Percentiles rank a stretch among this genome's conserved stretches.
These are phyloP conservation scores for Aspergillus nomiae DNA, from an alignment of 2,329 filamentous ascomycete genomes.

Conservation along the genomic window DNA sequence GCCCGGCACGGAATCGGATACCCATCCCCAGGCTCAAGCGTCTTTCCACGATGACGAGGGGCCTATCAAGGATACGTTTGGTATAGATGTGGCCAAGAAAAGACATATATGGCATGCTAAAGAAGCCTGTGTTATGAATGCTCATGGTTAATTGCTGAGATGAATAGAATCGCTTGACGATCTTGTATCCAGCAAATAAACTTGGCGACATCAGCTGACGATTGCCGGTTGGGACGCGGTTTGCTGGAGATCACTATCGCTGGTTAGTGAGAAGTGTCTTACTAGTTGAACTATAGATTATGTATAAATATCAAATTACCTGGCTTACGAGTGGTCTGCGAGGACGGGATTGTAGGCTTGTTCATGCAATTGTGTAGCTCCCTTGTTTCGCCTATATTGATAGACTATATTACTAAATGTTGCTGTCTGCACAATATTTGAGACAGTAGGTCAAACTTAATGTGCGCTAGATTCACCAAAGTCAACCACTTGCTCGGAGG, in stretches of 20 bases:
- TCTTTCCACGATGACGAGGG: constrained; percentile 29
- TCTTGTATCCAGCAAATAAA: not conserved
- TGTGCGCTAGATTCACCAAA: not conserved
- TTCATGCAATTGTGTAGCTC: constrained; percentile 5
- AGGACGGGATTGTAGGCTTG: constrained; percentile 5
- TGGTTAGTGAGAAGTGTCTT: not conserved
- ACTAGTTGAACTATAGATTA: not conserved
- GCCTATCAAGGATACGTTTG: constrained; percentile 40
- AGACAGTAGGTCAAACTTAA: not conserved
- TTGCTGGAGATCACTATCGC: not conserved
- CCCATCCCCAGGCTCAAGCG: constrained; percentile 10
- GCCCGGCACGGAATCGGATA: constrained; percentile 14
- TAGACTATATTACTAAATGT: constrained; percentile 8
- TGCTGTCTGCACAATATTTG: constrained; percentile 15
- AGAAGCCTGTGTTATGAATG: constrained; percentile 49
- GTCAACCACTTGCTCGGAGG: not conserved
- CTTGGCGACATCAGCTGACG: not conserved
- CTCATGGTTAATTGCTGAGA: constrained; percentile 27
- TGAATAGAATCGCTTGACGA: not conserved
- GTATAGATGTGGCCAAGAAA: constrained; percentile 40
- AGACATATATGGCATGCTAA: constrained; percentile 48
- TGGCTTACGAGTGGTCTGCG: constrained; percentile 6
- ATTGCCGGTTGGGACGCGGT: not conserved
- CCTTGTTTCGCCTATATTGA: constrained; percentile 7
- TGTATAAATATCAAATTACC: not conserved